These are phyloP conservation scores for Cladobotryum protrusum DNA, from an alignment of 2,329 filamentous ascomycete species.

Conservation along the genomic window DNA sequence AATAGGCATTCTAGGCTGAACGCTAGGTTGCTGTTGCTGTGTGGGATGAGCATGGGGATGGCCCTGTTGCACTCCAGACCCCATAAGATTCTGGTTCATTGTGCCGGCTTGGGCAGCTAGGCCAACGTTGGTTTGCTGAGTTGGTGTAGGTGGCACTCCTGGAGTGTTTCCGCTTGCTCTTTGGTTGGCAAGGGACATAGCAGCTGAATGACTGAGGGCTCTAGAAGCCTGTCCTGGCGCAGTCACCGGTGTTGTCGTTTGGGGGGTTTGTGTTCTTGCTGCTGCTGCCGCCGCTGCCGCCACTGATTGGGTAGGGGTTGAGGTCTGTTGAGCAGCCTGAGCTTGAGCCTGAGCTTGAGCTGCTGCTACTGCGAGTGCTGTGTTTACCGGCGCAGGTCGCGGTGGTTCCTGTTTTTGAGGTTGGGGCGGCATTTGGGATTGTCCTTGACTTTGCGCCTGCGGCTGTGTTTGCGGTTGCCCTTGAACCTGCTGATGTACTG, in stretches of 20 bases:
- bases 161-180: constrained; percentile 28
- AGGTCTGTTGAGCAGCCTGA: constrained; percentile 26
- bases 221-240: constrained; percentile 31
- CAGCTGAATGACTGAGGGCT: constrained; percentile 44
- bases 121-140: constrained; percentile 25
- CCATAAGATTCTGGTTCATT: constrained; percentile 28
- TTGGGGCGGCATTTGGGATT: constrained; percentile 18
- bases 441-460: constrained; percentile 18
- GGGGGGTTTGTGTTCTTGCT: constrained; percentile 44
- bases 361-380: constrained; percentile 33
- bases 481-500: constrained; percentile 21
- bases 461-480: constrained; percentile 22
- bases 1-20: constrained; percentile 67
- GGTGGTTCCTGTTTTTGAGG: constrained; percentile 27
- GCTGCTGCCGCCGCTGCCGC: constrained; percentile 30
- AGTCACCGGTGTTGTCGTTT: constrained; percentile 34
- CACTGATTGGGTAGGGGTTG: constrained; percentile 44
- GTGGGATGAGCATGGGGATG: constrained; percentile 16
- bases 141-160: constrained; percentile 23
- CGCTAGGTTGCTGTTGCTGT: constrained; percentile 31
- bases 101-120: constrained; percentile 21
- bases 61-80: constrained; percentile 21
- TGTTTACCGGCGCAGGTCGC: constrained; percentile 42
- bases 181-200: constrained; percentile 44
- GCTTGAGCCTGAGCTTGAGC: constrained; percentile 33